Evolutionary conservation across 2,329 filamentous ascomycete genomes (phyloP).

Genomic region (Nannizziopsis barbatae): DNA sequence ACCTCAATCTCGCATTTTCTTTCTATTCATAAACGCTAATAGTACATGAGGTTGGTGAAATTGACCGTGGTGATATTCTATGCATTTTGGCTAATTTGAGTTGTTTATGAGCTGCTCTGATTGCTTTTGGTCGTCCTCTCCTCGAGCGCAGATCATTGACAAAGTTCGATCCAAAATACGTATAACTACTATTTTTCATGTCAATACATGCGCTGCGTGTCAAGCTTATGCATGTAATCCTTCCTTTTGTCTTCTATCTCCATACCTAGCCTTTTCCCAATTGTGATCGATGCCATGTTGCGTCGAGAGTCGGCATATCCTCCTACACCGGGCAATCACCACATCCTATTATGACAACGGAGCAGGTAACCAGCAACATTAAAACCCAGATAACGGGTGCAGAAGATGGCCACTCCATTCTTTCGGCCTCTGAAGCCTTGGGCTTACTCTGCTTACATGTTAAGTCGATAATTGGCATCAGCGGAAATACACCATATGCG

Average conservation of each 20-base stretch:
- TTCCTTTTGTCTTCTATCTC: neutral
- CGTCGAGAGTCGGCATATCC: neutral
- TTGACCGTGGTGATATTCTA: no score
- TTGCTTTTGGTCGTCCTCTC: no score
- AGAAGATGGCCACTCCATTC: neutral
- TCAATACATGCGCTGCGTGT: no score
- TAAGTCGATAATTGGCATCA: slow-evolving; percentile 1
- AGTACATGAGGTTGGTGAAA: no score
- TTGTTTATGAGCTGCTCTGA: no score
- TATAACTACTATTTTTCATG: no score
- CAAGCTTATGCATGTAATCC: no score
- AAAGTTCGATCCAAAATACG: no score
- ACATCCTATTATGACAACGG: neutral
- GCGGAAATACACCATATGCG: neutral
- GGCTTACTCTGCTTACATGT: slow-evolving; percentile 6
- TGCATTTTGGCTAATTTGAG: no score
- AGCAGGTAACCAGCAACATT: neutral
- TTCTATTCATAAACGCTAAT: no score
- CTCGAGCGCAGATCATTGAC: no score
- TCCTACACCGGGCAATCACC: neutral
- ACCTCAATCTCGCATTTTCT: no score
- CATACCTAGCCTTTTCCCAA: neutral
- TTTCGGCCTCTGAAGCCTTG: slow-evolving; percentile 4
- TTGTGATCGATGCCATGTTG: slow-evolving; percentile 1
- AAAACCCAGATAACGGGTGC: neutral